phyloP scores from a whole-genome alignment of 495 filamentous ascomycete species.

The Astrocystis sublimbata region DNA sequence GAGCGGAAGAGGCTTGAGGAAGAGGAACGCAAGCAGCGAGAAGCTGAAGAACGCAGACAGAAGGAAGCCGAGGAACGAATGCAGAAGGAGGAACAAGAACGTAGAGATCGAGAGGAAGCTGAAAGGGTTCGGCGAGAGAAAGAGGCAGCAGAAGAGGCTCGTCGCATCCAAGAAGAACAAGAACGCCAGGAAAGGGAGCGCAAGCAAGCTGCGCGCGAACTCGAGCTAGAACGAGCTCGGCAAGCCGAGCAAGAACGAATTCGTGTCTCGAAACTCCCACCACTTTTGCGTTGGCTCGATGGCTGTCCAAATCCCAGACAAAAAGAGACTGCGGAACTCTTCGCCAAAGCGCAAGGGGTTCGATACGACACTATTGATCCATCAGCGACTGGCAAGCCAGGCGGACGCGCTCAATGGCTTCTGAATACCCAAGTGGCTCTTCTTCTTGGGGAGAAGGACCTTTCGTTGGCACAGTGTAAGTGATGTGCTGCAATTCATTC shows the following conservation, averaged over 20 bases:
- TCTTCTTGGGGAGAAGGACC: conserved; percentile 73
- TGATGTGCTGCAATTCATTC: conserved; percentile 14
- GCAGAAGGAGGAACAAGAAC: conserved; percentile 30
- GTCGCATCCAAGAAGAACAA: conserved; percentile 47
- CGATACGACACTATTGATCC: conserved; percentile 56
- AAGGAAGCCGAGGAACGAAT: conserved; percentile 38
- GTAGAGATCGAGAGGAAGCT: conserved; percentile 40
- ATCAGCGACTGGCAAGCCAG: conserved; percentile 44
- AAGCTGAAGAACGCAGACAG: conserved; percentile 43
- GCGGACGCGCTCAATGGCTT: conserved; percentile 68
- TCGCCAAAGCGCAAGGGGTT: conserved; percentile 51
- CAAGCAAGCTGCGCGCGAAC: conserved; percentile 54
- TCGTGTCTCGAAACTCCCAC: conserved; percentile 53
- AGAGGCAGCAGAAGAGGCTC: conserved; percentile 43
- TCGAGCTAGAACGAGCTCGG: conserved; percentile 47
- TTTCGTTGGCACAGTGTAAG: conserved; percentile 71
- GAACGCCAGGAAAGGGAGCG: conserved; percentile 23
- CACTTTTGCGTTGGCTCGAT: conserved; percentile 56
- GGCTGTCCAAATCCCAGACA: conserved; percentile 48
- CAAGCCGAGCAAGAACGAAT: conserved; percentile 48
- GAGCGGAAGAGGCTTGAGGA: conserved; percentile 44
- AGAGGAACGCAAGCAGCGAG: conserved; percentile 36
- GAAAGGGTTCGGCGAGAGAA: conserved; percentile 46
- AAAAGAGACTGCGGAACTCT: conserved; percentile 49
- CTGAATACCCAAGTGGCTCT: conserved; percentile 75